phyloP scores from a whole-genome alignment of 352 stramenopile genomes.

The Poterioochromonas sp. region DNA sequence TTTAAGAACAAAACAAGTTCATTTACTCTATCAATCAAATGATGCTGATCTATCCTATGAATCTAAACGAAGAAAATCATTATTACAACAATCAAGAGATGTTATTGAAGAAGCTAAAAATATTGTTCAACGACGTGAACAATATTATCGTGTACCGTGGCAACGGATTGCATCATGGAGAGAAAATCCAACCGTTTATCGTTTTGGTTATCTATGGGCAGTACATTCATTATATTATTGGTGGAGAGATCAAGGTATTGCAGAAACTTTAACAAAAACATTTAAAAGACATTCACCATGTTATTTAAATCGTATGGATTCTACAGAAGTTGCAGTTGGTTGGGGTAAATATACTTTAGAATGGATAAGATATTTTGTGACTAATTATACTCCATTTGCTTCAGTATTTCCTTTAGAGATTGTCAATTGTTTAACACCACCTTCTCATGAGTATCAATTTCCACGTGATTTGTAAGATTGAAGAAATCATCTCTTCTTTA shows the following conservation, averaged over 20 bases:
- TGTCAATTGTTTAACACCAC: constrained; percentile 28
- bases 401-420: constrained; percentile 24
- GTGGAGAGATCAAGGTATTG: constrained; percentile 40
- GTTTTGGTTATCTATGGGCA: constrained; percentile 38
- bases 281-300: constrained; percentile 19
- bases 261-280: not conserved
- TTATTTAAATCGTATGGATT: constrained; percentile 41
- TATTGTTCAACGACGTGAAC: constrained; percentile 27
- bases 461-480: constrained; percentile 19
- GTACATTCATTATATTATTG: constrained; percentile 38
- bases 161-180: constrained; percentile 35
- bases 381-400: constrained; percentile 7
- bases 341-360: constrained; percentile 28
- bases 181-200: constrained; percentile 38
- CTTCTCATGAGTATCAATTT: constrained; percentile 26
- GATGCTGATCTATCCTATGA: constrained; percentile 16
- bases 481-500: not conserved
- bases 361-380: not conserved
- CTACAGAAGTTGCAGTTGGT: constrained; percentile 36
- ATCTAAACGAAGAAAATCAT: not conserved
- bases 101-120: constrained; percentile 26
- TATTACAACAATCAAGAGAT: constrained; percentile 23
- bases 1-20: constrained; percentile 28
- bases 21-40: constrained; percentile 31
- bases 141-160: constrained; percentile 27